Evolutionary conservation across 169 alveolate genomes (phyloP), one percentile per base, ranked within the genome.

Genomic region (Cryptosporidium felis): DNA sequence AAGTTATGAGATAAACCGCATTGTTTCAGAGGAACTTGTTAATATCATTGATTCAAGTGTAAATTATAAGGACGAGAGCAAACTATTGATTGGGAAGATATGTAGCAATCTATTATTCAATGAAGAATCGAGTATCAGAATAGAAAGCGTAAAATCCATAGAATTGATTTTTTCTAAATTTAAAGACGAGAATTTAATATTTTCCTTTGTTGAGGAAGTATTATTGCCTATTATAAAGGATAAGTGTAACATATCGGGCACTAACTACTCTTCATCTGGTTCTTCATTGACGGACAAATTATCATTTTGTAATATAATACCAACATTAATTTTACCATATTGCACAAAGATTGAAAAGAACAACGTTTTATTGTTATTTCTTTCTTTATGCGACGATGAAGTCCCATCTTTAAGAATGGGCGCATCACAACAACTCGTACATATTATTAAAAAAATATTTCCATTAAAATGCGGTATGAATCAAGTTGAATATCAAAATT

Each of bases 321-420:
- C 85, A 49, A 26, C 66, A 5, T 38, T 74, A 9, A 74, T 74
- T 9, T 38, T 74, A 16, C 85, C 85, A 28, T 53, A 74, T 74
- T 74, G 85, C 40, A 40, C 30, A 23, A 74, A 74, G 23, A 5
- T 16, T 32, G 85, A 74, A 74, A 47, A 74, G 32, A 74, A 56
- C 30, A 49, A 56, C 40, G 12, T 74, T 4, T 34, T 74, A 21
- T 21, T 74, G 41, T 36, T 74, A 45, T 74, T 53, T 38, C 67
- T 74, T 36, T 74, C 85, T 49, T 34, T 74, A 0, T 74, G 85
- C 6, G 85, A 74, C 23, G 85, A 74, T 53, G 85, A 74, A 56
- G 85, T 74, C 18, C 85, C 85, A 14, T 74, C 85, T 16, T 59
- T 74, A 23, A 28, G 85, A 38, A 74, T 74, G 36, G 67, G 85